These are phyloP conservation scores for Coniochaeta sp. DNA, from an alignment of 2,329 filamentous ascomycete species.

Conservation along the genomic window DNA sequence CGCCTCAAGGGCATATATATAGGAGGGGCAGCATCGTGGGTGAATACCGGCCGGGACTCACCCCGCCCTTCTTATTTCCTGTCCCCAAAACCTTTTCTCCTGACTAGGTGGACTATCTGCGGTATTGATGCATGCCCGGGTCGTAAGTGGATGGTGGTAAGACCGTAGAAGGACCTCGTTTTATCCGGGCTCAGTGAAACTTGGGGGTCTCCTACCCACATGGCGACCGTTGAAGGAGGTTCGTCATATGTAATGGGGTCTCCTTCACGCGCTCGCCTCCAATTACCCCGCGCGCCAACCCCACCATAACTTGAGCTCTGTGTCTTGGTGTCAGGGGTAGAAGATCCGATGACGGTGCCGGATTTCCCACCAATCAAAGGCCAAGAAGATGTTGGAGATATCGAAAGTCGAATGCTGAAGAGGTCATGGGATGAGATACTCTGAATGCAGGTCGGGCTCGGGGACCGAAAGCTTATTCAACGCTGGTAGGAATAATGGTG, in stretches of 20 bases:
- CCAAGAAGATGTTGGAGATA: background rate
- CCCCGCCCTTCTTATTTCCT: background rate
- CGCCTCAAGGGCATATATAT: background rate
- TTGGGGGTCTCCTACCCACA: constrained; percentile 1
- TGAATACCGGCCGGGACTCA: background rate
- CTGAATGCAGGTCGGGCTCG: too few species aligned
- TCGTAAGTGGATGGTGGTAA: background rate
- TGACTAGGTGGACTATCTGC: background rate
- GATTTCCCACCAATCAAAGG: constrained; percentile 29
- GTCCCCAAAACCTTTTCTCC: background rate
- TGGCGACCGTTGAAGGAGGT: too few species aligned
- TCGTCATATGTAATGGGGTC: background rate
- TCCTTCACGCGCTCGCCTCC: background rate
- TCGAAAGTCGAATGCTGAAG: too few species aligned
- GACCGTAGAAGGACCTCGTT: background rate
- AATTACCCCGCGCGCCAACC: constrained; percentile 1
- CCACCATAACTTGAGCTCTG: background rate
- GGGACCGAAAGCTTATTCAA: too few species aligned
- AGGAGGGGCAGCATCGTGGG: background rate
- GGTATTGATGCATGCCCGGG: background rate
- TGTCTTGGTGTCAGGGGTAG: background rate
- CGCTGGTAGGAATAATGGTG: too few species aligned
- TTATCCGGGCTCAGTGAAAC: background rate
- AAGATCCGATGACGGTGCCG: constrained; percentile 14
- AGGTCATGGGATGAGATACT: too few species aligned